These are phyloP conservation scores for Cladosporium sp. DNA, from an alignment of 2,329 filamentous ascomycete genomes.

Conservation along the genomic window DNA sequence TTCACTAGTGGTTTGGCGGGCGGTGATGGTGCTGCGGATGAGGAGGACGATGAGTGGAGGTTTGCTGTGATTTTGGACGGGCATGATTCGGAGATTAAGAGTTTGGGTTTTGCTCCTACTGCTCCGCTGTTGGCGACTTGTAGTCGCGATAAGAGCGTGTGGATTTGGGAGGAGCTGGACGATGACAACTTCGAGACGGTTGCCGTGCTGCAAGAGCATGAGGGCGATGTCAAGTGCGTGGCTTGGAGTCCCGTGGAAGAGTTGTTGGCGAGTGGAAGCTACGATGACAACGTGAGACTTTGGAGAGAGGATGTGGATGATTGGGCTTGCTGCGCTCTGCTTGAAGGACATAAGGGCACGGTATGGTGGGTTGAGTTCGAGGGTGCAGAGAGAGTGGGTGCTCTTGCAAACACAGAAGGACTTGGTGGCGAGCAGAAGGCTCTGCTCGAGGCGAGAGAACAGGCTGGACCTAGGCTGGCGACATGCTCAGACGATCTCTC, in stretches of 20 bases:
- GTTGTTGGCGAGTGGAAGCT: conserved; percentile 82
- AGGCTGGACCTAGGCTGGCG: conserved; percentile 57
- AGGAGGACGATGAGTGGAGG: conserved; percentile 74
- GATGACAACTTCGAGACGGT: conserved; percentile 97
- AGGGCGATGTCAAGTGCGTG: conserved; percentile 91
- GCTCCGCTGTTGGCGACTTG: conserved; percentile 83
- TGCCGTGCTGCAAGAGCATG: conserved; percentile 89
- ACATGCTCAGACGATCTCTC: conserved; percentile 83
- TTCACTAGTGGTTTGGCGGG: conserved; percentile 29
- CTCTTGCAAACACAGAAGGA: conserved; percentile 21
- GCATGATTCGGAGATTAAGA: conserved; percentile 90
- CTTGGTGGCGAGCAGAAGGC: conserved; percentile 31
- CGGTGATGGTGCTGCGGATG: conserved; percentile 30
- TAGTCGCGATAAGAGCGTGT: conserved; percentile 86
- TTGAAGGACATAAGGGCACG: conserved; percentile 76
- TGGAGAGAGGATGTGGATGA: conserved; percentile 91
- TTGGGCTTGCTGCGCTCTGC: conserved; percentile 81
- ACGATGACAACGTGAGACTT: conserved; percentile 84
- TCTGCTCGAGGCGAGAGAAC: conserved; percentile 35
- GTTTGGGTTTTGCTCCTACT: conserved; percentile 66
- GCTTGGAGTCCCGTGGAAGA: conserved; percentile 80
- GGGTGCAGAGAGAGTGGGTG: conserved; percentile 33
- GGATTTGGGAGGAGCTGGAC: conserved; percentile 96
- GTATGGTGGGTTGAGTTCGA: conserved; percentile 83
- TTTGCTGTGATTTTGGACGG: conserved; percentile 90